phyloP scores from a whole-genome alignment of 352 stramenopile species.

The Plasmopara muralis region DNA sequence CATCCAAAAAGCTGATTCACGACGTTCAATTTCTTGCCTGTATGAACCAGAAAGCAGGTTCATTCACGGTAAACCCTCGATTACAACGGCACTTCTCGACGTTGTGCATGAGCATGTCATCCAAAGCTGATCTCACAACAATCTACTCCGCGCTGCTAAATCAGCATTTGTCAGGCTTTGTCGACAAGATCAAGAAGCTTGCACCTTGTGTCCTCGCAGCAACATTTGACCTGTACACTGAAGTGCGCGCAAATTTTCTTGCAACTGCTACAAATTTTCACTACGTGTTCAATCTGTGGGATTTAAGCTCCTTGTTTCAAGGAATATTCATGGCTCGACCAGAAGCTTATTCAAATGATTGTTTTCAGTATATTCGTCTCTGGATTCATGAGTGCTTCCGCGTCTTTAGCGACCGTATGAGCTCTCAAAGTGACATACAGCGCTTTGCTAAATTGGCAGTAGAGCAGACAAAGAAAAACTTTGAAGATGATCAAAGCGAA shows the following conservation, averaged over 20 bases:
- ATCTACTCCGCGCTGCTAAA: constrained; percentile 69
- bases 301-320: constrained; percentile 85
- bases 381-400: constrained; percentile 90
- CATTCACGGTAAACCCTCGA: constrained; percentile 81
- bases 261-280: constrained; percentile 90
- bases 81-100: constrained; percentile 87
- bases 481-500: constrained; percentile 75
- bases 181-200: constrained; percentile 74
- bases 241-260: constrained; percentile 74
- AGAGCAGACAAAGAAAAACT: constrained; percentile 81
- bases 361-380: constrained; percentile 65
- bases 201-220: constrained; percentile 58
- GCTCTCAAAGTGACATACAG: constrained; percentile 57
- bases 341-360: constrained; percentile 52
- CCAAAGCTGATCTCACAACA: constrained; percentile 46
- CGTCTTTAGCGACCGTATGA: constrained; percentile 90
- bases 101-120: constrained; percentile 63
- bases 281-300: constrained; percentile 90
- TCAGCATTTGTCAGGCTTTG: constrained; percentile 64
- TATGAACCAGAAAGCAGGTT: constrained; percentile 90
- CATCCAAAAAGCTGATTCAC: constrained; percentile 83
- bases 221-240: constrained; percentile 75
- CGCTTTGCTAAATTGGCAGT: constrained; percentile 77
- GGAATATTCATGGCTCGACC: constrained; percentile 65
- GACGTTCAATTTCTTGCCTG: constrained; percentile 83